phyloP scores from a whole-genome alignment of 2,329 filamentous ascomycete species.

The Colletotrichum tamarilloi region DNA sequence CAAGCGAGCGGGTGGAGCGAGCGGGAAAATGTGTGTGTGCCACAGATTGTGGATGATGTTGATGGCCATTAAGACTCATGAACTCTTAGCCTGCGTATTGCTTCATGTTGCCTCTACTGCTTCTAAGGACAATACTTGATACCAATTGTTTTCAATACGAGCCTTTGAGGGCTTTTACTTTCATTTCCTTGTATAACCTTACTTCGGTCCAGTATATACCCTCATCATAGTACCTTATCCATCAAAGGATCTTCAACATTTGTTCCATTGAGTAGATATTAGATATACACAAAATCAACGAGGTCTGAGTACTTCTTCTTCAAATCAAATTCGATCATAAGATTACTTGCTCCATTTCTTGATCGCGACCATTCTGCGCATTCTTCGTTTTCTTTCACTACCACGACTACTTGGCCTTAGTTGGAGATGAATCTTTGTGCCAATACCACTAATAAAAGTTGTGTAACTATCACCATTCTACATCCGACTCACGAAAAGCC shows the following conservation, averaged over 20 bases:
- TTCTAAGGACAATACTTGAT: neutral
- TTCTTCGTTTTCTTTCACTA: neutral
- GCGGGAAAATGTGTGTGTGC: neutral
- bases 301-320: neutral
- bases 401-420: neutral
- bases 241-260: neutral
- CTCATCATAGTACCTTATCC: neutral
- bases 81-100: neutral
- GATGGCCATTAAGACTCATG: neutral
- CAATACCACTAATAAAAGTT: neutral
- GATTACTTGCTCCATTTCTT: neutral
- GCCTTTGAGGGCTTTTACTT: neutral
- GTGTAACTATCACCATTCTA: neutral
- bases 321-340: neutral
- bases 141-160: neutral
- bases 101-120: neutral
- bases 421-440: neutral
- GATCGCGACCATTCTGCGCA: neutral
- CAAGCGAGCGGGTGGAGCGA: neutral
- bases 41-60: neutral
- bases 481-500: neutral
- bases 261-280: neutral
- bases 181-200: neutral
- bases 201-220: neutral
- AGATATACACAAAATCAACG: neutral